phyloP scores from a whole-genome alignment of 2,329 filamentous ascomycete genomes.

The Hortaea werneckii region DNA sequence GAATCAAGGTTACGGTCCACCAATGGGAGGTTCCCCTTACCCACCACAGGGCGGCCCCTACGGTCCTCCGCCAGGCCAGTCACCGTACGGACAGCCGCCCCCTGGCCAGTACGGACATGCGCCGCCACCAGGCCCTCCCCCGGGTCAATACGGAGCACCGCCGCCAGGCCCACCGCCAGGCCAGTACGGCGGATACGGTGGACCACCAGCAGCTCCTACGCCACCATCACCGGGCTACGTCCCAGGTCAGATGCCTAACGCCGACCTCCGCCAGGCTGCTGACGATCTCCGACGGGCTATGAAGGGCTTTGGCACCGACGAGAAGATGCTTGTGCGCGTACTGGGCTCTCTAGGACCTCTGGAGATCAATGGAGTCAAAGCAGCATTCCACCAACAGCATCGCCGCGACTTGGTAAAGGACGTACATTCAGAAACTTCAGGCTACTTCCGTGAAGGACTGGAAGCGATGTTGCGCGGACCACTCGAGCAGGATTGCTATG shows the following conservation, averaged over 20 bases:
- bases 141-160: slow-evolving; percentile 10
- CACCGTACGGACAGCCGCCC: slow-evolving; percentile 10
- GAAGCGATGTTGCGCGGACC: slow-evolving; percentile 70
- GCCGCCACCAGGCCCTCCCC: slow-evolving; percentile 6
- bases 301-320: slow-evolving; percentile 89
- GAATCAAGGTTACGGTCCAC: slow-evolving; percentile 11
- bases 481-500: slow-evolving; percentile 62
- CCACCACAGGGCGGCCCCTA: slow-evolving; percentile 7
- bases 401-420: slow-evolving; percentile 63
- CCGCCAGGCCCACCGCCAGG: slow-evolving; percentile 7
- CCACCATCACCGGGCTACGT: slow-evolving; percentile 66
- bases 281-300: slow-evolving; percentile 68
- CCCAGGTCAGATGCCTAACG: slow-evolving; percentile 55
- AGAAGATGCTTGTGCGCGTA: slow-evolving; percentile 61
- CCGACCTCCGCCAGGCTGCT: slow-evolving; percentile 58
- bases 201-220: slow-evolving; percentile 35
- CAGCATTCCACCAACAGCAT: slow-evolving; percentile 55
- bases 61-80: slow-evolving; percentile 9
- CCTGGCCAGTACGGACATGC: slow-evolving; percentile 10
- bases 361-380: slow-evolving; percentile 59
- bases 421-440: slow-evolving; percentile 63
- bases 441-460: slow-evolving; percentile 65
- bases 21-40: slow-evolving; percentile 2
- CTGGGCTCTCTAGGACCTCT: slow-evolving; percentile 66
- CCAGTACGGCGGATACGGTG: slow-evolving; percentile 7